Evolutionary conservation across 2,329 filamentous ascomycete genomes (phyloP), one percentile per base, ranked within the genome.

Genomic region (Helotiales sp.): DNA sequence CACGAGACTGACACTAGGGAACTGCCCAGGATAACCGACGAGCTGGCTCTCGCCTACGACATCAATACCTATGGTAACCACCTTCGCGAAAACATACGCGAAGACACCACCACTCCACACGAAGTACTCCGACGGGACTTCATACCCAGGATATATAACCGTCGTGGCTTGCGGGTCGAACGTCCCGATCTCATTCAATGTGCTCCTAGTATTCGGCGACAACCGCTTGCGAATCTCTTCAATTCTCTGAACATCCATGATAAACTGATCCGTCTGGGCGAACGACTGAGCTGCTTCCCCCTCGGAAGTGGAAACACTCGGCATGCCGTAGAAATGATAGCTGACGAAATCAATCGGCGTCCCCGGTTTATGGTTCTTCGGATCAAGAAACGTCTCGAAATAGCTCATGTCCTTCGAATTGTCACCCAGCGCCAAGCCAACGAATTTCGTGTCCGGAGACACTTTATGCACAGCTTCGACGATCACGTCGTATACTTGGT

Each of bases 21-120:
- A 63, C 20, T 54, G 50, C 15, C 61, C 61, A 1, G 61, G 61
- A 63, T 63, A 63, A 4, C 61, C 61, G 17, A 63, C 24, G 6
- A 63, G 22, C 22, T 63, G 61, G 17, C 61, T 63, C 22, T 63
- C 61, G 3, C 61, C 61, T 2, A 55, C 40, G 7, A 63, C 61
- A 47, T 63, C 61, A 57, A 63, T 55, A 22, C 61, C 50, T 49
- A 63, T 55, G 2, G 20, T 30, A 1, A 45, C 47, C 10, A 63
- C 49, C 17, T 45, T 32, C 7, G 30, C 49, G 34, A 63, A 63
- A 34, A 63, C 49, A 30, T 63, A 63, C 10, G 61, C 61, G 37
- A 54, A 63, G 13, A 63, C 49, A 13, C 61, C 61, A n/a, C 61
- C 61, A 17, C 61, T 63, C 61, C 61, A 63, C 2, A 63, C 61